Evolutionary conservation across 352 stramenopile genomes (phyloP).

Genomic region (Globisporangium emineosum): DNA sequence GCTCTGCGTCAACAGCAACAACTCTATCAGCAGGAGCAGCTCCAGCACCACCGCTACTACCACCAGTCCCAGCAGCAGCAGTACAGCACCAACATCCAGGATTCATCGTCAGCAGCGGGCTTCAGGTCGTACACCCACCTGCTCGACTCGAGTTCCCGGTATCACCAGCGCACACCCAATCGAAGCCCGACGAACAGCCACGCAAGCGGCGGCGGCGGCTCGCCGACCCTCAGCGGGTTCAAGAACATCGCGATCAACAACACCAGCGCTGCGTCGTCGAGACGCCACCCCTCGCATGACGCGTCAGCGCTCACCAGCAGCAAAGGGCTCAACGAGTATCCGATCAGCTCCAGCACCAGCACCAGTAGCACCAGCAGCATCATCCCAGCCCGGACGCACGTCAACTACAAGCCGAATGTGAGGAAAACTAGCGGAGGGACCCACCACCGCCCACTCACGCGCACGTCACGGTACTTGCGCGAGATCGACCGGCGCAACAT

Average conservation of each 20-base stretch:
- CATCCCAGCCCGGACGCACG: not conserved
- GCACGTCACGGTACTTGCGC: conserved; percentile 44
- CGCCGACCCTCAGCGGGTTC: not conserved
- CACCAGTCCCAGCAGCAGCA: not conserved
- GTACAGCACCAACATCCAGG: too few species aligned
- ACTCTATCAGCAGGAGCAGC: too few species aligned
- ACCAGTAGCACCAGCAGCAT: not conserved
- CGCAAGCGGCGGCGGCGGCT: not conserved
- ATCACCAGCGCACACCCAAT: not conserved
- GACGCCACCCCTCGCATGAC: too few species aligned
- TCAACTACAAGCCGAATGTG: not conserved
- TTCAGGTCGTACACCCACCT: not conserved
- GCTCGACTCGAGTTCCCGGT: not conserved
- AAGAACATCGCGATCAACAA: not conserved
- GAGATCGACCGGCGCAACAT: conserved; percentile 63
- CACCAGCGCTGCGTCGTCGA: not conserved
- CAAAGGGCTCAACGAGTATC: not conserved
- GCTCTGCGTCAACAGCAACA: not conserved
- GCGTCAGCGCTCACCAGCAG: too few species aligned
- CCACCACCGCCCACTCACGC: not conserved
- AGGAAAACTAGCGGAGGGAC: not conserved
- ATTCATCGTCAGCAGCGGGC: not conserved
- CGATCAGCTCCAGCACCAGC: not conserved
- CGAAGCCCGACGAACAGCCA: not conserved
- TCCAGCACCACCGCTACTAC: not conserved